phyloP scores from a whole-genome alignment of 2,329 filamentous ascomycete genomes.

The Alternaria viburni region DNA sequence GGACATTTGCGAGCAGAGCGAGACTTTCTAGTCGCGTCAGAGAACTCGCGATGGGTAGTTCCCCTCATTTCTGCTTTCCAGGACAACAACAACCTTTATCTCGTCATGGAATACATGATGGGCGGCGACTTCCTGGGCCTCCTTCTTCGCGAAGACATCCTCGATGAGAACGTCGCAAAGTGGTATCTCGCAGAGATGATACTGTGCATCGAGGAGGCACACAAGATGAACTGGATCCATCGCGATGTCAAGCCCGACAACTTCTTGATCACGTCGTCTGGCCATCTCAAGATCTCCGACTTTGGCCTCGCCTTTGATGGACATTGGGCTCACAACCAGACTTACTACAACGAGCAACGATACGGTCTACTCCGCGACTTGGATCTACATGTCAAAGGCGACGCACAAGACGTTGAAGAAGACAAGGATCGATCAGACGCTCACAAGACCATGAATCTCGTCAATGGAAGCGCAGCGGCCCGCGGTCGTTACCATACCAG shows the following conservation, averaged over 20 bases:
- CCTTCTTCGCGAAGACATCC: constrained; percentile 81
- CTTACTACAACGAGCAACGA: constrained; percentile 83
- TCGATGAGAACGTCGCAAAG: constrained; percentile 77
- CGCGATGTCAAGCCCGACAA: constrained; percentile 98
- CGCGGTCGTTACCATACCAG: constrained; percentile 29
- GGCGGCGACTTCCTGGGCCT: constrained; percentile 92
- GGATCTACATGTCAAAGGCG: constrained; percentile 75
- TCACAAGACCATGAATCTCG: constrained; percentile 52
- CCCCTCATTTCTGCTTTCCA: constrained; percentile 89
- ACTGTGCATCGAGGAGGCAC: constrained; percentile 89
- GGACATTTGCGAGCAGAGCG: constrained; percentile 89
- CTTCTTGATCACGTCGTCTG: constrained; percentile 85
- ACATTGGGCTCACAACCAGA: constrained; percentile 89
- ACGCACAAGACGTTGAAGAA: constrained; percentile 71
- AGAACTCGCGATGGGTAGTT: constrained; percentile 89
- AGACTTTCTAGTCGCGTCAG: constrained; percentile 87
- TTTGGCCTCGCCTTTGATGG: constrained; percentile 96
- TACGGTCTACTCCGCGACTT: constrained; percentile 79
- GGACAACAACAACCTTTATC: constrained; percentile 81
- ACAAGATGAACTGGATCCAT: constrained; percentile 88
- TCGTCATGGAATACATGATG: constrained; percentile 98
- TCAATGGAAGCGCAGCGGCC: constrained; percentile 37
- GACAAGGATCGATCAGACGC: constrained; percentile 58
- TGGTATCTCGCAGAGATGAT: constrained; percentile 98
- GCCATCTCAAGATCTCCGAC: constrained; percentile 94